These are phyloP conservation scores for Protomyces inouyei DNA, from an alignment of 1,139 yeast species.

Conservation along the genomic window DNA sequence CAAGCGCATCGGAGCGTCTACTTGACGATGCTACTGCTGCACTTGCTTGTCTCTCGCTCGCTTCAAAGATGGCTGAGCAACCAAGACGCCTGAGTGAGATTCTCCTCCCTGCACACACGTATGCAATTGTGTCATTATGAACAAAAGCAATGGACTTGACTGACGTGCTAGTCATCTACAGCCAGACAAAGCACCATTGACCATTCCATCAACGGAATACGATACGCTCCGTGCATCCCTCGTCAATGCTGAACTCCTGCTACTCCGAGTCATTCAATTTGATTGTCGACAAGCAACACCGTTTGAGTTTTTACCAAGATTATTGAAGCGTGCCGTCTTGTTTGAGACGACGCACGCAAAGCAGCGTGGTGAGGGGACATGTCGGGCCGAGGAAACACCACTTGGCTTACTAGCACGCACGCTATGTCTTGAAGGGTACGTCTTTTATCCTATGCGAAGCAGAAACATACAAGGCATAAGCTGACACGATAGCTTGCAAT, in stretches of 20 bases:
- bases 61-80: constrained; percentile 32
- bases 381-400: not conserved
- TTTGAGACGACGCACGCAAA: not conserved
- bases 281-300: constrained; percentile 25
- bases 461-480: not conserved
- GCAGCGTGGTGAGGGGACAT: not conserved
- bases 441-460: not conserved
- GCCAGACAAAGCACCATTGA: constrained; percentile 25
- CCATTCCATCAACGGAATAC: constrained; percentile 31
- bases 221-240: constrained; percentile 32
- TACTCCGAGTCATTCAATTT: constrained; percentile 30
- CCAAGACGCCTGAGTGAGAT: constrained; percentile 32
- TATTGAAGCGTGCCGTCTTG: not conserved
- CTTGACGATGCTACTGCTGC: constrained; percentile 25
- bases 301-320: constrained; percentile 15
- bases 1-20: not conserved
- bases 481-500: not conserved
- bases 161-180: constrained; percentile 25
- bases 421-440: not conserved
- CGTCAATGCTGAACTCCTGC: constrained; percentile 31
- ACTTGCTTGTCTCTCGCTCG: constrained; percentile 30
- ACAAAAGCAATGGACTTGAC: not conserved
- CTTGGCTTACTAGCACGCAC: constrained; percentile 13
- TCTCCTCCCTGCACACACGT: constrained; percentile 32
- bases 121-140: not conserved